Percentiles rank a stretch among this genome's conserved stretches.
These are phyloP conservation scores for Lecanicillium sp. DNA, from an alignment of 2,329 filamentous ascomycete genomes.

Conservation along the genomic window DNA sequence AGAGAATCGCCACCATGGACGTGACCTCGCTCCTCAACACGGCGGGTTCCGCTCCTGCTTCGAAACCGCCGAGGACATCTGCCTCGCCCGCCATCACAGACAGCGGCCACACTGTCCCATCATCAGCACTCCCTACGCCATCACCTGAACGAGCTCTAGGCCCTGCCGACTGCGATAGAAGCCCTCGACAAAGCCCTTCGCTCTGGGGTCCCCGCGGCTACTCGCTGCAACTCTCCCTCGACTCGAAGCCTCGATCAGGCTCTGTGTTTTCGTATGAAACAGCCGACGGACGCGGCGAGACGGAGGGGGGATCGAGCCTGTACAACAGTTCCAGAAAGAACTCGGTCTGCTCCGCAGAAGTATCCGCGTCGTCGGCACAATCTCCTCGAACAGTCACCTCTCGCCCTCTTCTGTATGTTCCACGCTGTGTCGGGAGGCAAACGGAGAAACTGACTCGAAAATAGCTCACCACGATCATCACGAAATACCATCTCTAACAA, in stretches of 20 bases:
- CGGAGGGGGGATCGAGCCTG: conserved; percentile 2
- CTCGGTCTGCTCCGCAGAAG: conserved; percentile 7
- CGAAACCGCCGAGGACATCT: conserved; percentile 10
- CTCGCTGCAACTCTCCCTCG: conserved; percentile 1
- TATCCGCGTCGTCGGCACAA: neutral
- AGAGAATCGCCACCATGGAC: conserved; percentile 12
- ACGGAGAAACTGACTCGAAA: neutral
- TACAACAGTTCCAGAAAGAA: conserved; percentile 8
- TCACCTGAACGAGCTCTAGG: conserved; percentile 13
- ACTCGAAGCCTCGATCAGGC: neutral
- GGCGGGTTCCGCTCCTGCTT: neutral
- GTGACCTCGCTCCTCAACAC: conserved; percentile 13
- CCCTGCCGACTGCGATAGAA: conserved; percentile 5
- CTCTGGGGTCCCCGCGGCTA: conserved; percentile 2
- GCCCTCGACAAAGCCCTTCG: neutral
- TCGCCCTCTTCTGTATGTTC: conserved; percentile 5
- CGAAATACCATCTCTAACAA: neutral
- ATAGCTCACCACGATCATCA: conserved; percentile 6
- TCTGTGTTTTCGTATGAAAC: conserved; percentile 5
- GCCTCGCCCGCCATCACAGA: conserved; percentile 12
- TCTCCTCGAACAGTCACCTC: conserved; percentile 1
- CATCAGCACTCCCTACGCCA: conserved; percentile 13
- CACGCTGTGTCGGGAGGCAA: neutral
- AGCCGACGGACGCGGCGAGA: conserved; percentile 5
- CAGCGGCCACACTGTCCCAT: conserved; percentile 11